These are phyloP conservation scores for Chrysopogon serrulatus DNA, from an alignment of 176 grass and related monocot genomes.

Conservation along the genomic window DNA sequence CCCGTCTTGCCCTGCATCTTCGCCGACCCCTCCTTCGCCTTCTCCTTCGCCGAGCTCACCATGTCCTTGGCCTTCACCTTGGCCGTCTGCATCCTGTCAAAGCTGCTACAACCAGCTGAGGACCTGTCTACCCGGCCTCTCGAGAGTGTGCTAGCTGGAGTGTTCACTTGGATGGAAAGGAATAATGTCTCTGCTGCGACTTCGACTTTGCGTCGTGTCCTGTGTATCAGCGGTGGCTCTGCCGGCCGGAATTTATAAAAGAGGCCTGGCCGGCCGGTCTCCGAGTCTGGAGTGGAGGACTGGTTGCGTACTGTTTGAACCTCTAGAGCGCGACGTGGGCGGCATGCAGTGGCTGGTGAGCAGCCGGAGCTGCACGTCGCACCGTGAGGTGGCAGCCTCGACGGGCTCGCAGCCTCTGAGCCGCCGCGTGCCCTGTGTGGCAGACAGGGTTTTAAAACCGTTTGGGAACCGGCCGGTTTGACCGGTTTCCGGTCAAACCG, in stretches of 20 bases:
- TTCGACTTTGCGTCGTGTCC: not conserved
- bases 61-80: conserved; percentile 62
- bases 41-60: conserved; percentile 56
- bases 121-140: too few species aligned
- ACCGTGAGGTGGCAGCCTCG: conserved; percentile 26
- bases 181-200: not conserved
- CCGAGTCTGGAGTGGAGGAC: not conserved
- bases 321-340: not conserved
- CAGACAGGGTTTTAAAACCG: too few species aligned
- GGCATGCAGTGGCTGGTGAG: not conserved
- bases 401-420: not conserved
- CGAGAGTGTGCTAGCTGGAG: not conserved
- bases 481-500: too few species aligned
- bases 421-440: not conserved
- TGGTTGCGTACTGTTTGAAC: not conserved
- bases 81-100: conserved; percentile 33
- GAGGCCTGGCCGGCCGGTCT: not conserved
- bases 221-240: not conserved
- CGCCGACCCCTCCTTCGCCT: conserved; percentile 42
- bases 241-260: not conserved
- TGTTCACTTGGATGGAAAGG: not conserved
- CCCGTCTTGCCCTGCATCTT: conserved; percentile 38
- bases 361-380: conserved; percentile 11
- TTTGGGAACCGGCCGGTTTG: too few species aligned
- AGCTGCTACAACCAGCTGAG: too few species aligned